phyloP scores from a whole-genome alignment of 495 filamentous ascomycete genomes.

The Antarctomyces pellizariae region DNA sequence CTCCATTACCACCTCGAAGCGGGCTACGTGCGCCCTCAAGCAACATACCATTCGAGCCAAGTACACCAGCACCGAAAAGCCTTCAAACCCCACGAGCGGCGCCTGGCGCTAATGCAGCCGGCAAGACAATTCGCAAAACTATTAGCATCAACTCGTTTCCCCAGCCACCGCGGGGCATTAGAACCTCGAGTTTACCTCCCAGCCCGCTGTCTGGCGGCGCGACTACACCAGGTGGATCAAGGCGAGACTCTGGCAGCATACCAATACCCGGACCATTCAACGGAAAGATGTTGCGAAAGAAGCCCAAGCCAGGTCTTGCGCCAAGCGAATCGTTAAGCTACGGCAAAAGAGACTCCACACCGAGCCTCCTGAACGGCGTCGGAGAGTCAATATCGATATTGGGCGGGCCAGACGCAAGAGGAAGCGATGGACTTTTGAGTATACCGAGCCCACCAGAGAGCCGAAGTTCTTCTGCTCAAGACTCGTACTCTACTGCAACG shows the following conservation, averaged over 20 bases:
- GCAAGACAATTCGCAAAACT: constrained; percentile 52
- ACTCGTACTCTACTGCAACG: constrained; percentile 72
- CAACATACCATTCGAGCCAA: constrained; percentile 18
- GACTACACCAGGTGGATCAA: constrained; percentile 11
- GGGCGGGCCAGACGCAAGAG: constrained; percentile 28
- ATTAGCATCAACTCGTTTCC: constrained; percentile 85
- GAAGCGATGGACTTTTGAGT: constrained; percentile 46
- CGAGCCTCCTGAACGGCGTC: constrained; percentile 56
- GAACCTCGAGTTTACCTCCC: constrained; percentile 28
- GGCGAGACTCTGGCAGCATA: constrained; percentile 8
- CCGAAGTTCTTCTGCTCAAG: constrained; percentile 70
- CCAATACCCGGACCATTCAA: constrained; percentile 7
- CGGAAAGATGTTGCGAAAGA: constrained; percentile 20
- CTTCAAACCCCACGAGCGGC: constrained; percentile 27
- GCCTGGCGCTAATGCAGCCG: constrained; percentile 24
- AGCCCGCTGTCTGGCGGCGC: constrained; percentile 30
- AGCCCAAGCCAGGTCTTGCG: constrained; percentile 16
- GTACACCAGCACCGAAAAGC: constrained; percentile 23
- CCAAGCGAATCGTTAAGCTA: constrained; percentile 20
- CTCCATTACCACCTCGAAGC: constrained; percentile 25
- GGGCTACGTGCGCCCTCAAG: constrained; percentile 39
- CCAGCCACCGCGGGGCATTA: constrained; percentile 50
- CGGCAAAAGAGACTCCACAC: constrained; percentile 29
- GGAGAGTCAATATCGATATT: constrained; percentile 51
- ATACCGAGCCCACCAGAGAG: constrained; percentile 65